Conservation (phyloP, 371 early-diverging fungal genomes). For the Sporodiniella umbellata region DNA sequence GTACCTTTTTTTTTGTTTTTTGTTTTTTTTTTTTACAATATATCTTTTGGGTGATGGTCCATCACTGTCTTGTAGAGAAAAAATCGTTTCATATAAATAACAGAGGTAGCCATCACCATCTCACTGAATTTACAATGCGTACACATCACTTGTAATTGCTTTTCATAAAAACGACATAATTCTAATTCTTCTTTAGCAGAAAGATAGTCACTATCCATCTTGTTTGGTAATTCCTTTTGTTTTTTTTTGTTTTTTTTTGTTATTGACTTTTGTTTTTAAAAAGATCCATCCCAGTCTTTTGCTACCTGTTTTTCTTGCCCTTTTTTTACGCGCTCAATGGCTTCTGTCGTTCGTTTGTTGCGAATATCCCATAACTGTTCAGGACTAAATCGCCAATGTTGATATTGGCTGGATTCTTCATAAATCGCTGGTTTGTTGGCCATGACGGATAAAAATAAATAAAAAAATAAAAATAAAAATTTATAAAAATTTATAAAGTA, state of each 20-base stretch:
- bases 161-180: slow-evolving; percentile 48
- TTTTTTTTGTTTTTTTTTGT: no score
- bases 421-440: slow-evolving; percentile 27
- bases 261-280: no score
- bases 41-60: slow-evolving; percentile 86
- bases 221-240: not conserved
- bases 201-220: slow-evolving; percentile 37
- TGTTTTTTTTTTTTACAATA: slow-evolving; percentile 67
- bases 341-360: slow-evolving; percentile 51
- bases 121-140: slow-evolving; percentile 18
- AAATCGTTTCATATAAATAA: slow-evolving; percentile 91
- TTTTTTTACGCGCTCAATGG: slow-evolving; percentile 53
- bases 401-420: slow-evolving; percentile 64
- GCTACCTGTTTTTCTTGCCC: slow-evolving; percentile 45
- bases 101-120: slow-evolving; percentile 66
- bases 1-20: no score
- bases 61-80: slow-evolving; percentile 82
- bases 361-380: slow-evolving; percentile 59
- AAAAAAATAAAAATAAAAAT: not conserved
- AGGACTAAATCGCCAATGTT: slow-evolving; percentile 72
- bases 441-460: no score
- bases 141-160: slow-evolving; percentile 30
- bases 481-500: no score
- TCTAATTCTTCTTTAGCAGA: slow-evolving; percentile 51
- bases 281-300: not conserved